Conservation (phyloP, 495 filamentous ascomycete species). For the Aspergillus affinis region DNA sequence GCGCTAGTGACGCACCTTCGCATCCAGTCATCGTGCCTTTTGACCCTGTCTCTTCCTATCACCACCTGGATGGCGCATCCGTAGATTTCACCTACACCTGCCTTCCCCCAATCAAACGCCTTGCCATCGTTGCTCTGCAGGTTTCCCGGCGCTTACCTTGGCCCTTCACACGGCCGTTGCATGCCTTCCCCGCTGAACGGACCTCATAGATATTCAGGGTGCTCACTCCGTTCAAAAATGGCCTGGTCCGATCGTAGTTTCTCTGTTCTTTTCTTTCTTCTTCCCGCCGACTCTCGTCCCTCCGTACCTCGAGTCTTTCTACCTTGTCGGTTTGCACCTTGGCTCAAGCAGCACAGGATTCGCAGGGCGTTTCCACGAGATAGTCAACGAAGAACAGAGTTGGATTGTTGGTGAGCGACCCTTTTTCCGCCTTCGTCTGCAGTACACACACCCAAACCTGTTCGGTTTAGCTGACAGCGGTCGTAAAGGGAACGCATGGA, state of each 20-base stretch:
- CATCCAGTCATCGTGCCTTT: conserved; percentile 27
- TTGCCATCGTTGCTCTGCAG: conserved; percentile 19
- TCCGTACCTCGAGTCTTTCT: conserved; percentile 11
- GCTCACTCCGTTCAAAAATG: background rate
- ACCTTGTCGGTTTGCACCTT: conserved; percentile 10
- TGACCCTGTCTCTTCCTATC: conserved; percentile 10
- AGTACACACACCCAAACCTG: background rate
- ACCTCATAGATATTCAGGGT: background rate
- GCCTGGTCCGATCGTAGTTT: conserved; percentile 4
- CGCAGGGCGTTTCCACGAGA: conserved; percentile 20
- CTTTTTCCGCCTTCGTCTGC: background rate
- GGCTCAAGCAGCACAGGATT: conserved; percentile 30
- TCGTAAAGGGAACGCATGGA: background rate
- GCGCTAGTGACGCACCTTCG: conserved; percentile 20
- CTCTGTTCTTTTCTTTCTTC: conserved; percentile 9
- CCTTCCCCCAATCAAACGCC: conserved; percentile 29
- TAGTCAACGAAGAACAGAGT: background rate
- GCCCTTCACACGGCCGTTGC: conserved; percentile 15
- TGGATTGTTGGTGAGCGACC: background rate
- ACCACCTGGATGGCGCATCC: conserved; percentile 15
- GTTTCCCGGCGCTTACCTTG: conserved; percentile 35
- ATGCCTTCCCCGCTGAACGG: background rate
- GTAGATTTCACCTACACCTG: conserved; percentile 13
- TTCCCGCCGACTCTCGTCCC: conserved; percentile 9
- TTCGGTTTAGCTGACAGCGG: background rate